Evolutionary conservation across 768 basidiomycete genomes (phyloP), one percentile per base, ranked within the genome.

Genomic region (Holtermannia corniformis): DNA sequence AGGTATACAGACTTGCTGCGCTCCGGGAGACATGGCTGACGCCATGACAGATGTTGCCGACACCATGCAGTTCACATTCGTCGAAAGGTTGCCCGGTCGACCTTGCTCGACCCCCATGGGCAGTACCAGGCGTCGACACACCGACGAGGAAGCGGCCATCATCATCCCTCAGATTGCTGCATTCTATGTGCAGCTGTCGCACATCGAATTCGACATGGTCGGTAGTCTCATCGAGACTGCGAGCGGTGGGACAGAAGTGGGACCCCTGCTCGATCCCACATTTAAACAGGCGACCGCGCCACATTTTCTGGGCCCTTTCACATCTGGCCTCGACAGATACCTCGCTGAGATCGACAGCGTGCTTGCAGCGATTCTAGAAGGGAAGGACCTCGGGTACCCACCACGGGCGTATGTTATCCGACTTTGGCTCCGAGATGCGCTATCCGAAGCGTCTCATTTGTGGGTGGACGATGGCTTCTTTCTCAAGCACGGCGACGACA

Each of bases 401-500:
- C n/a, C n/a, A n/a, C 5, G 7, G 10, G 45, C 45, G 7, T 47
- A 22, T 20, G 45, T 25, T 24, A n/a, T n/a, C n/a, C n/a, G n/a
- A n/a, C n/a, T n/a, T n/a, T n/a, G n/a, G n/a, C n/a, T n/a, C n/a
- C n/a, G n/a, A n/a, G n/a, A n/a, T n/a, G n/a, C n/a, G n/a, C n/a
- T n/a, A n/a, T n/a, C n/a, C n/a, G n/a, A n/a, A n/a, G n/a, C n/a
- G n/a, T n/a, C n/a, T n/a, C 5, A 11, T 7, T 20, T 47, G 23
- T 5, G 5, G 5, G 28, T 24, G 7, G 28, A 24, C 14, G 7
- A 21, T 25, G 50, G 28, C 4, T 63, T 52, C 55, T 63, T 47
- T 41, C 47, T 62, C 22, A 50, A 50, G 25, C 56, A 61, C 40
- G 47, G 44, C 53, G 44, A 63, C 25, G 56, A 55, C 41, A 60